Conservation (phyloP, 1,284 basidiomycete species). For the Pseudozyma thailandica region DNA sequence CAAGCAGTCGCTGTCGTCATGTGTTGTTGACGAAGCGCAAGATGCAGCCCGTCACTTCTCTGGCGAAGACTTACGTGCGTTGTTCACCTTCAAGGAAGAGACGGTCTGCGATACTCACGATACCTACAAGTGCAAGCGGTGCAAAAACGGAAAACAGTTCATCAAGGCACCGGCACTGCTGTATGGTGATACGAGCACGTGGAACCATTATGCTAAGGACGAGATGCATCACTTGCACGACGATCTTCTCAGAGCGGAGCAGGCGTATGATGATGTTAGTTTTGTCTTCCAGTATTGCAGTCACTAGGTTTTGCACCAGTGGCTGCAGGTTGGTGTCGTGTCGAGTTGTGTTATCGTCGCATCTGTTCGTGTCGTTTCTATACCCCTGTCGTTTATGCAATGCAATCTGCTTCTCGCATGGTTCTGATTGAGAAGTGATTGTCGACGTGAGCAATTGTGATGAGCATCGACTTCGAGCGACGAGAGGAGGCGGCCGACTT, state of each 20-base stretch:
- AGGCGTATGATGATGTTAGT: constrained; percentile 80
- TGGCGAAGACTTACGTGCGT: constrained; percentile 83
- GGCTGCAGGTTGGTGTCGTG: not conserved
- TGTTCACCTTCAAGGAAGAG: constrained; percentile 90
- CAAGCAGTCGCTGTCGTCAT: constrained; percentile 95
- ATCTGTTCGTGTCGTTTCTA: constrained; percentile 1
- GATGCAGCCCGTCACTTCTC: constrained; percentile 96
- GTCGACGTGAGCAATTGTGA: too few species aligned
- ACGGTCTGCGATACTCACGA: constrained; percentile 90
- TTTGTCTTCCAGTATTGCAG: constrained; percentile 70
- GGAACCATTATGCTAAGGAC: constrained; percentile 94
- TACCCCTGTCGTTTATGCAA: not conserved
- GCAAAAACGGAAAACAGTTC: constrained; percentile 84
- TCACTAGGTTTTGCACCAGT: constrained; percentile 32
- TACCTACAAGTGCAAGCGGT: constrained; percentile 87
- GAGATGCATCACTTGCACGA: constrained; percentile 93
- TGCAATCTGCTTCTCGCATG: too few species aligned
- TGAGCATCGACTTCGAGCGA: too few species aligned
- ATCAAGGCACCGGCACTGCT: constrained; percentile 85
- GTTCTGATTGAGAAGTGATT: too few species aligned
- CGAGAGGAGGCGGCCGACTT: too few species aligned
- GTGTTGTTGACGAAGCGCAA: constrained; percentile 96
- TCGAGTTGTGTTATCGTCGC: not conserved
- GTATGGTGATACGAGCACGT: constrained; percentile 98
- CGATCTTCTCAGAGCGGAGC: constrained; percentile 90